Percentiles rank a stretch among this genome's conserved stretches.
Evolutionary conservation across 2,329 filamentous ascomycete species (phyloP).

Genomic region (Pseudocercospora cruenta): DNA sequence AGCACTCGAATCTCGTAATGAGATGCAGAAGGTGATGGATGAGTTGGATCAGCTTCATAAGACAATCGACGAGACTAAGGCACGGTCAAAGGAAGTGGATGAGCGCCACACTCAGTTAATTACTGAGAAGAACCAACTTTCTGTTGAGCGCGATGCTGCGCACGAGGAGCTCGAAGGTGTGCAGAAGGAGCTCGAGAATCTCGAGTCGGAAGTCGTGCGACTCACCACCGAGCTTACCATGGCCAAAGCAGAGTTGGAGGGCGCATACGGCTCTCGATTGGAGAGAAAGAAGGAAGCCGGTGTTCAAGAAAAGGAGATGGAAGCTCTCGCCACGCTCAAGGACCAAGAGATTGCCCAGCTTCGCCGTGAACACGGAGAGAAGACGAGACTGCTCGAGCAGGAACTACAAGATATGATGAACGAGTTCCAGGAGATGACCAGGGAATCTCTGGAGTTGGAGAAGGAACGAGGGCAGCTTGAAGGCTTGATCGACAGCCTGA

Average conservation of each 20-base stretch:
- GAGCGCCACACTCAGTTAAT: constrained; percentile 38
- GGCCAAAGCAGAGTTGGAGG: constrained; percentile 85
- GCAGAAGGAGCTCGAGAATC: constrained; percentile 39
- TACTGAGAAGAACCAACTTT: constrained; percentile 24
- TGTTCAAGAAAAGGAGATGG: constrained; percentile 56
- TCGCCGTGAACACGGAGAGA: constrained; percentile 26
- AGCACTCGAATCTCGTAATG: constrained; percentile 34
- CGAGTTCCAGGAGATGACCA: constrained; percentile 72
- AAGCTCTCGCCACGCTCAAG: constrained; percentile 48
- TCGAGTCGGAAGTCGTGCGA: constrained; percentile 67
- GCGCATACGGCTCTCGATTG: constrained; percentile 81
- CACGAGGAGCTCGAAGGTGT: constrained; percentile 33
- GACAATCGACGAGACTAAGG: constrained; percentile 36
- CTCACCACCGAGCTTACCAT: constrained; percentile 83
- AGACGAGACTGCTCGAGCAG: constrained; percentile 58
- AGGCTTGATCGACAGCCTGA: constrained; percentile 63
- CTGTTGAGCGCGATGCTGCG: constrained; percentile 22
- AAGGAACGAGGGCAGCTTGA: constrained; percentile 70
- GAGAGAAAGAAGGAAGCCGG: constrained; percentile 70
- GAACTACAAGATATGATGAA: constrained; percentile 69
- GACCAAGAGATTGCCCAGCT: constrained; percentile 50
- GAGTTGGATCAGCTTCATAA: constrained; percentile 37
- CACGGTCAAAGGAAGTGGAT: constrained; percentile 40
- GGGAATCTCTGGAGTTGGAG: constrained; percentile 70
- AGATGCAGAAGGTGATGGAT: constrained; percentile 49